A percentile compares a stretch with the other conserved stretches of the same genome.
These are phyloP conservation scores for Candida maesae DNA, from an alignment of 805 yeast genomes.

Conservation along the genomic window DNA sequence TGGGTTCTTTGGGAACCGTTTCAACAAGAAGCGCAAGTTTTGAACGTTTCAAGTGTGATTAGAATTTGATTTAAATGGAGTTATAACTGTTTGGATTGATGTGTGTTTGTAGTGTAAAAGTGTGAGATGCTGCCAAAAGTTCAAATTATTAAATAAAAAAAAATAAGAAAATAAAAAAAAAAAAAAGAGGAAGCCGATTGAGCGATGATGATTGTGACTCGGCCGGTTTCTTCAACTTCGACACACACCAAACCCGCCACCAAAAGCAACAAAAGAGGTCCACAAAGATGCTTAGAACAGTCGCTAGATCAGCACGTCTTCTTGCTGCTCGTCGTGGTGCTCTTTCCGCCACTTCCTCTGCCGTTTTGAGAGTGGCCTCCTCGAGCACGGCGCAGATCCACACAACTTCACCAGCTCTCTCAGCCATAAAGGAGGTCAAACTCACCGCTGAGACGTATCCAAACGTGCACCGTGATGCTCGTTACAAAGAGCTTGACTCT, in stretches of 20 bases:
- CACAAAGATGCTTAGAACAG: slow-evolving; percentile 11
- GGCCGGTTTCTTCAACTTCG: not conserved
- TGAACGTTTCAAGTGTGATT: not conserved
- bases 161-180: not conserved
- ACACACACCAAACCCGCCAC: no score
- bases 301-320: slow-evolving; percentile 5
- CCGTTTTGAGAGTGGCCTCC: not conserved
- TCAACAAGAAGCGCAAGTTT: slow-evolving; percentile 1
- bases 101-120: no score
- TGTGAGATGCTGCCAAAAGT: no score
- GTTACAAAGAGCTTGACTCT: slow-evolving; percentile 48
- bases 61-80: no score
- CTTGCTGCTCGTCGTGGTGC: slow-evolving; percentile 4
- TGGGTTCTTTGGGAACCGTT: not conserved
- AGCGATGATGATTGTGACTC: no score
- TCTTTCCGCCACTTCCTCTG: not conserved
- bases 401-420: slow-evolving; percentile 3
- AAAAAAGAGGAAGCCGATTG: not conserved
- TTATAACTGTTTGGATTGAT: no score
- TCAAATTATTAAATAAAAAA: no score
- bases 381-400: slow-evolving; percentile 2
- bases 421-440: slow-evolving; percentile 27
- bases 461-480: slow-evolving; percentile 45
- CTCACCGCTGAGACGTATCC: slow-evolving; percentile 73
- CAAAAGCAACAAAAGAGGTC: no score